Percentiles rank a stretch among this genome's conserved stretches.
Evolutionary conservation across 2,329 filamentous ascomycete genomes (phyloP).

Genomic region (Colletotrichum euphorbiae): DNA sequence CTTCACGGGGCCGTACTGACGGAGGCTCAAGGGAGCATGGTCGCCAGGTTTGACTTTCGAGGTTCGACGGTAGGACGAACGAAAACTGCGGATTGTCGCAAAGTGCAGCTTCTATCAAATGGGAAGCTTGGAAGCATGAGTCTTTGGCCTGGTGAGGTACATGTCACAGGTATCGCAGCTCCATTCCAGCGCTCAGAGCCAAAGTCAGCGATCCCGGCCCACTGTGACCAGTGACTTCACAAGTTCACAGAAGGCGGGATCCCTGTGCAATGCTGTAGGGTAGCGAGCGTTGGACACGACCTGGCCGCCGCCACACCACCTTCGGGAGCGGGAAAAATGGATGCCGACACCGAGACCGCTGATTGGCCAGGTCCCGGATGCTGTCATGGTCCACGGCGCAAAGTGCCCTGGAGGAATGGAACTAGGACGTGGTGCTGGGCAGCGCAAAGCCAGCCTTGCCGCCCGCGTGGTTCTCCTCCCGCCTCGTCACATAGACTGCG

Average conservation of each 20-base stretch:
- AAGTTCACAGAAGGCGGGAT: constrained; percentile 17
- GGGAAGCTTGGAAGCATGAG: constrained; percentile 17
- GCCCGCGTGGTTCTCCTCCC: constrained; percentile 40
- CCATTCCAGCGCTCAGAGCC: constrained; percentile 16
- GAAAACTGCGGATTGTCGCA: constrained; percentile 2
- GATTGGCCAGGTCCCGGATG: constrained; percentile 29
- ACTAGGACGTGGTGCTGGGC: constrained; percentile 10
- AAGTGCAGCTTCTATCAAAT: constrained; percentile 18
- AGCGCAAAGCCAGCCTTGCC: constrained; percentile 36
- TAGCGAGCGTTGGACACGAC: neutral
- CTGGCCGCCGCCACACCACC: neutral
- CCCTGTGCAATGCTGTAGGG: neutral
- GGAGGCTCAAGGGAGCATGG: constrained; percentile 26
- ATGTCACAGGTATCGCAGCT: constrained; percentile 32
- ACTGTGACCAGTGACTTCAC: constrained; percentile 26
- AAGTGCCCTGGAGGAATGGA: constrained; percentile 19
- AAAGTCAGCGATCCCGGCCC: constrained; percentile 29
- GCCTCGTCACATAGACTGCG: constrained; percentile 39
- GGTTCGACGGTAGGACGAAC: neutral
- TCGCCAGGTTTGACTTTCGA: neutral
- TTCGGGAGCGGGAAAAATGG: constrained; percentile 33
- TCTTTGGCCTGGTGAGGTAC: neutral
- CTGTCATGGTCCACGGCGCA: constrained; percentile 22
- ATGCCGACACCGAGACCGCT: neutral
- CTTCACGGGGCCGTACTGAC: neutral